Percentiles rank a stretch among this genome's conserved stretches.
phyloP scores from a whole-genome alignment of 345 rosid species.

The Syzygium oleosum region DNA sequence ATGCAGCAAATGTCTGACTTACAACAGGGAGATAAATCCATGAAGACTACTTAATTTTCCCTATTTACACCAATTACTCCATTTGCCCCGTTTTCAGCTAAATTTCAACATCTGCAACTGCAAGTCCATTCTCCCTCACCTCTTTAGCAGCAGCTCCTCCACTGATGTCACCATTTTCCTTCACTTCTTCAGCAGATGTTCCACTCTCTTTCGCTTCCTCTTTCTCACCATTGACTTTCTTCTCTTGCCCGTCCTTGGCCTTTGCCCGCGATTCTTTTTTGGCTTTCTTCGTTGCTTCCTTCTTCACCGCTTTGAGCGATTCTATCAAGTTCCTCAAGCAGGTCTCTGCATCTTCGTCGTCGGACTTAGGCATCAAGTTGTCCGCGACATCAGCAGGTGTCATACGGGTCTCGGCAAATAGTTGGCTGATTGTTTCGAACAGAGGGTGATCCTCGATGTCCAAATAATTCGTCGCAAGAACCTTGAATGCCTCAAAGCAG shows the following conservation, averaged over 20 bases:
- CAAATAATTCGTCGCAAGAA: conserved; percentile 7
- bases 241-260: background rate
- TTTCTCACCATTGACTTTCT: background rate
- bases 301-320: background rate
- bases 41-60: background rate
- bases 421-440: background rate
- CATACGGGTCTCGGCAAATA: background rate
- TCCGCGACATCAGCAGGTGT: conserved; percentile 10
- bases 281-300: background rate
- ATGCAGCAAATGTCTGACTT: background rate
- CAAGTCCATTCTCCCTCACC: background rate
- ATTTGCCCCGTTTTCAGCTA: background rate
- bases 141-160: background rate
- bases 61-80: background rate
- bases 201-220: background rate
- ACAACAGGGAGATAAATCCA: background rate
- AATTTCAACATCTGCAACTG: background rate
- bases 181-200: background rate
- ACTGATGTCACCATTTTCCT: background rate
- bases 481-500: conserved; percentile 5
- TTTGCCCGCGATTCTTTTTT: background rate
- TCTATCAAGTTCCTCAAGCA: conserved; percentile 3
- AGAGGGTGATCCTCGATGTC: conserved; percentile 2
- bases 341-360: background rate
- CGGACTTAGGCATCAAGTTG: conserved; percentile 6